These are phyloP conservation scores for Geotrichum aggregatum DNA, from an alignment of 1,139 yeast species.

Conservation along the genomic window DNA sequence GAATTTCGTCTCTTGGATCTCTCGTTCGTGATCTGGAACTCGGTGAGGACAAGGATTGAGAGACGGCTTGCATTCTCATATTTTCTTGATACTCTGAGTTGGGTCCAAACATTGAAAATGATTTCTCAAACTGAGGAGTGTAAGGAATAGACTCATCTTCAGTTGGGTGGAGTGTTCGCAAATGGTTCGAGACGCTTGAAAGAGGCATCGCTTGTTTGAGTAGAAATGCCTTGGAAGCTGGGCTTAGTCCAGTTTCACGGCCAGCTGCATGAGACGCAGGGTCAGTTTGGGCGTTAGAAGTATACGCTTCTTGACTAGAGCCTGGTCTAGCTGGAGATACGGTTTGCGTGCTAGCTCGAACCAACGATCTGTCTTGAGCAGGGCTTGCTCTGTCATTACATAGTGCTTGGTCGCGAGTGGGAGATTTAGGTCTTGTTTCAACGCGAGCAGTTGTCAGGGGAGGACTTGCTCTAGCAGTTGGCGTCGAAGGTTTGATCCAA, in stretches of 20 bases:
- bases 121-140: slow-evolving; percentile 16
- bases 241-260: neutral
- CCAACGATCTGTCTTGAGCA: too few species aligned
- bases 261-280: neutral
- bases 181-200: neutral
- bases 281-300: too few species aligned
- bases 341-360: neutral
- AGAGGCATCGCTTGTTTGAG: neutral
- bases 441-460: neutral
- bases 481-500: neutral
- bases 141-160: slow-evolving; percentile 12
- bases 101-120: slow-evolving; percentile 12
- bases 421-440: too few species aligned
- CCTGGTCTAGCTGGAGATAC: neutral
- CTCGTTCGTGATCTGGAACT: too few species aligned
- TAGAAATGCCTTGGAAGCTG: neutral
- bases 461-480: too few species aligned
- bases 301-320: too few species aligned
- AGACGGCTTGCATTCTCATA: too few species aligned
- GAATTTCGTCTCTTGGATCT: neutral
- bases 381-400: too few species aligned
- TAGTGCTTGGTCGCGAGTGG: too few species aligned
- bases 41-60: too few species aligned
- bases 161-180: neutral
- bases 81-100: neutral